Evolutionary conservation across 108 stramenopile species (phyloP), one percentile per base, ranked within the genome.

Genomic region (Fragilaria radians): DNA sequence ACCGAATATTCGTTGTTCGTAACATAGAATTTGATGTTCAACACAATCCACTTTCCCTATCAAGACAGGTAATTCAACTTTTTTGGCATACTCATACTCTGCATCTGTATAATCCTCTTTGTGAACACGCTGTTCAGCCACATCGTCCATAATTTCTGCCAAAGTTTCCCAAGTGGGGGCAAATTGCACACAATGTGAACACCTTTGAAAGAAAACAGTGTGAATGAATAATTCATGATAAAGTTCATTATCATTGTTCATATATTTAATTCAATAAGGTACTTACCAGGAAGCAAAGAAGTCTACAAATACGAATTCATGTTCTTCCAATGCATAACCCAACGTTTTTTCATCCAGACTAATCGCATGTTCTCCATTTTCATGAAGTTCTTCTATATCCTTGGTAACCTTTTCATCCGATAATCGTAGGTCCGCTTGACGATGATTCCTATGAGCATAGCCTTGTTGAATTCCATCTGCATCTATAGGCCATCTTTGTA

Each of bases 1-100:
- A 5, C 81, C 93, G 48, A 77, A 73, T 54, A 98, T 78, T 24
- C 68, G 62, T 59, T 96, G 83, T 4, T 67, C 28, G 49, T 59
- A 32, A 67, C 95, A 96, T 22, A 95, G 65, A 2, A 76, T 76
- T 4, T 56, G 52, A 62, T 90, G 72, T 28, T 72, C 73, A n/a
- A 94, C 93, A 77, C 95, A 96, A 45, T 89, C 79, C 0, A 91
- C 67, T 48, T 92, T 92, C 28, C 71, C 90, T 67, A 92, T 72
- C 49, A 82, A 57, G 17, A 87, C 86, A 0, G 91, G 91, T 51
- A 86, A 7, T 55, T 82, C 75, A n/a, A 93, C 77, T 50, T 70
- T 67, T 4, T 72, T 42, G 4, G 85, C 86, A 33, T 72, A 66
- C 7, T 67, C 60, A 49, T 73, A 81, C 11, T 86, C 83, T 54